Evolutionary conservation across 306 rosid genomes (phyloP).

Genomic region (Quercus agrifolia): DNA sequence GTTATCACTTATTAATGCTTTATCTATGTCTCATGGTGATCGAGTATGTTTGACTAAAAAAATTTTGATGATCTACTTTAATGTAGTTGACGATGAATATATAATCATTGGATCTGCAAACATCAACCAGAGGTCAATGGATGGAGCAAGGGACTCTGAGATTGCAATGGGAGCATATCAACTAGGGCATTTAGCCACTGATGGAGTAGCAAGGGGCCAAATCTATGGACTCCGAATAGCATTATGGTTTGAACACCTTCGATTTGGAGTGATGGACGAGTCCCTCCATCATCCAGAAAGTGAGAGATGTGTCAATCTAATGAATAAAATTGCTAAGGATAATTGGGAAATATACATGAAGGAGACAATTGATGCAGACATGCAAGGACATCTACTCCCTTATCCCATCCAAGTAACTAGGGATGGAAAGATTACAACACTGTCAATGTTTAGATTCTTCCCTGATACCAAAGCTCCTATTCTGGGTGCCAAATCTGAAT

Average conservation of each 20-base stretch:
- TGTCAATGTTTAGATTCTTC: conserved; percentile 31
- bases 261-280: no score
- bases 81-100: conserved; percentile 86
- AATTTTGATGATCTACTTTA: neutral
- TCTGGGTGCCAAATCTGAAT: conserved; percentile 28
- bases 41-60: neutral
- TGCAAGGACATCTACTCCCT: conserved; percentile 36
- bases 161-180: conserved; percentile 93
- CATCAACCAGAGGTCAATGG: conserved; percentile 94
- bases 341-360: conserved; percentile 30
- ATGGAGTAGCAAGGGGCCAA: conserved; percentile 42
- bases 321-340: conserved; percentile 15
- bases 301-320: conserved; percentile 2
- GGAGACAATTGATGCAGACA: neutral
- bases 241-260: conserved; percentile 63
- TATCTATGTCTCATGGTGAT: no score
- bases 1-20: no score
- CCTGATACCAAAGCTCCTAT: conserved; percentile 51
- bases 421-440: conserved; percentile 13
- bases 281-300: conserved; percentile 17
- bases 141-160: conserved; percentile 85
- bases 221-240: conserved; percentile 57
- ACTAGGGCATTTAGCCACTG: conserved; percentile 33
- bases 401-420: conserved; percentile 38
- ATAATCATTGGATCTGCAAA: conserved; percentile 86